A percentile compares a stretch with the other conserved stretches of the same genome.
Evolutionary conservation across 2,329 filamentous ascomycete species (phyloP).

Genomic region (Diaporthe vaccinii): DNA sequence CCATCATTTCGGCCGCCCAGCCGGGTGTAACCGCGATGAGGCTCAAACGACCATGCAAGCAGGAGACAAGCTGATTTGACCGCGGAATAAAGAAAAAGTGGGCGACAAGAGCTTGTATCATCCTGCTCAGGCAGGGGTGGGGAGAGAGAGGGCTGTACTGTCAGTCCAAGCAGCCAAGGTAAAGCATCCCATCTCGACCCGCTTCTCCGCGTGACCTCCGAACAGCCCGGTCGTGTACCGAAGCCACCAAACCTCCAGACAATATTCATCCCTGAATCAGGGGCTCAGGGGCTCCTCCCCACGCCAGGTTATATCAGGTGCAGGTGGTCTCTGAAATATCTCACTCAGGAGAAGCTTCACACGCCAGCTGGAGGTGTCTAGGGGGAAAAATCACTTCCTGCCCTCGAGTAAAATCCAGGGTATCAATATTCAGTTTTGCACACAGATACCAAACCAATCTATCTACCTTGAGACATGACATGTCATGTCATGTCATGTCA

Average conservation of each 20-base stretch:
- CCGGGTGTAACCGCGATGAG: background rate
- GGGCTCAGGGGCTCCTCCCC: background rate
- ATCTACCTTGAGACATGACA: slow-evolving; percentile 13
- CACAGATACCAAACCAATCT: slow-evolving; percentile 19
- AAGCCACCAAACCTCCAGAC: background rate
- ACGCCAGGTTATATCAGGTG: background rate
- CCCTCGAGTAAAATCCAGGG: background rate
- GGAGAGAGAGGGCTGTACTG: background rate
- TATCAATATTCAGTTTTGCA: slow-evolving; percentile 22
- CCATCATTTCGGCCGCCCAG: background rate
- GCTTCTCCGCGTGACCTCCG: slow-evolving; percentile 22
- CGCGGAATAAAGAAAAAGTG: background rate
- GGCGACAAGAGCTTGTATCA: background rate
- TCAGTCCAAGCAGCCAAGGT: background rate
- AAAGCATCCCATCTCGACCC: slow-evolving; percentile 11
- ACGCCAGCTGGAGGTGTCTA: background rate
- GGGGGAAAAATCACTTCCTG: background rate
- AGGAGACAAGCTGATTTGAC: background rate
- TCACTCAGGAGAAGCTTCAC: background rate
- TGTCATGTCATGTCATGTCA: slow-evolving; percentile 13
- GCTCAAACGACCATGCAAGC: background rate
- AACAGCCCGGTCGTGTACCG: slow-evolving; percentile 15
- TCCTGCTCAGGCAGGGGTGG: background rate
- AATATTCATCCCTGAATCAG: slow-evolving; percentile 23
- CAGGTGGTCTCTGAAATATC: background rate